Evolutionary conservation across 768 basidiomycete genomes (phyloP).

Genomic region (Hericium alpestre): DNA sequence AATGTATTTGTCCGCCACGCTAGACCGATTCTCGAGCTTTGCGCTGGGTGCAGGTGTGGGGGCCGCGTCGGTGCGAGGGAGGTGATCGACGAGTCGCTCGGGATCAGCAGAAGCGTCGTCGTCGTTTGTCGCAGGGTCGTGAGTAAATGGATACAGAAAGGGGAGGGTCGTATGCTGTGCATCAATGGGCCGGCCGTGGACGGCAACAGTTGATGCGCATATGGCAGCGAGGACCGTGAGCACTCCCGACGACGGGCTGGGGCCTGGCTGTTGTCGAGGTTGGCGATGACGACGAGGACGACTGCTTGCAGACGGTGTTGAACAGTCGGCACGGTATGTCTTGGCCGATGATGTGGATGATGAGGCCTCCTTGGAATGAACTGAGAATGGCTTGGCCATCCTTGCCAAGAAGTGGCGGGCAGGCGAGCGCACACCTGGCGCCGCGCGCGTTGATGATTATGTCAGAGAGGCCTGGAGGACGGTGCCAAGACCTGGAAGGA

Average conservation of each 20-base stretch:
- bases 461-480: conserved; percentile 6
- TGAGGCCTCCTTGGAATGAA: conserved; percentile 2
- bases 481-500: neutral
- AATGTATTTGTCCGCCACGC: conserved; percentile 15
- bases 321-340: neutral
- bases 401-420: conserved; percentile 2
- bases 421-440: neutral
- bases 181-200: conserved; percentile 3
- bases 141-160: conserved; percentile 21
- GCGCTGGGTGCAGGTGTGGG: neutral
- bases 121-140: conserved; percentile 10
- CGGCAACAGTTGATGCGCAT: neutral
- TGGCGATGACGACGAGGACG: neutral
- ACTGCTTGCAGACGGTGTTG: neutral
- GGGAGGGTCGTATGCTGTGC: conserved; percentile 4
- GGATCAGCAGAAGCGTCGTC: neutral
- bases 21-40: neutral
- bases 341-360: conserved; percentile 6
- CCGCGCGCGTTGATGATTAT: conserved; percentile 1
- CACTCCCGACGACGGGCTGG: neutral
- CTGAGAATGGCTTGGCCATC: conserved; percentile 20
- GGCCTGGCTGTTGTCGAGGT: neutral
- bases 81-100: neutral
- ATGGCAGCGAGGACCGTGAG: conserved; percentile 5
- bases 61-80: neutral